Conservation (phyloP, 306 rosid genomes). For the Trichosanthes cucumerina region DNA sequence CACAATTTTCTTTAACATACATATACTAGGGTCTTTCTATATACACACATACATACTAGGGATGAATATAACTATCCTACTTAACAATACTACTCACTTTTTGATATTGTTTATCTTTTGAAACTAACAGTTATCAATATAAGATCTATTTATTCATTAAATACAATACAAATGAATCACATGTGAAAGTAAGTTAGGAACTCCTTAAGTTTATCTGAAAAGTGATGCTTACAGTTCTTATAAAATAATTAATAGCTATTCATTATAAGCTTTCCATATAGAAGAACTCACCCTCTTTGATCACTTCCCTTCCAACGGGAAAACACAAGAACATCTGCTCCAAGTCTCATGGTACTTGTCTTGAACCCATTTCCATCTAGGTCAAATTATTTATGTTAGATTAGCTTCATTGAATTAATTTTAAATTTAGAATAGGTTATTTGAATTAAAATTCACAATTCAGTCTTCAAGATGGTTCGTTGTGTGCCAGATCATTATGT, state of each 20-base stretch:
- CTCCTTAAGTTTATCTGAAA: too few relatives aligned
- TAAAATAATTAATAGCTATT: neutral
- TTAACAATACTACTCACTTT: neutral
- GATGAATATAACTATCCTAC: neutral
- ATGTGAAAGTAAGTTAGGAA: too few relatives aligned
- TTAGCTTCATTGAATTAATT: neutral
- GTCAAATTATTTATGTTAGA: conserved; percentile 28
- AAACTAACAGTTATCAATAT: too few relatives aligned
- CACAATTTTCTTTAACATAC: too few relatives aligned
- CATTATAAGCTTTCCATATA: neutral
- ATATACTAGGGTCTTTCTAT: too few relatives aligned
- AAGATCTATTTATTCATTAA: too few relatives aligned
- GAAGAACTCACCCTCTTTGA: conserved; percentile 44
- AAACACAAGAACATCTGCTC: conserved; percentile 90
- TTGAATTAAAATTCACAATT: neutral
- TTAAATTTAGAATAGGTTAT: too few relatives aligned
- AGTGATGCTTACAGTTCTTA: too few relatives aligned
- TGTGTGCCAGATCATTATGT: neutral
- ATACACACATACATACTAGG: neutral
- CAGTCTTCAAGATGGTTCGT: neutral
- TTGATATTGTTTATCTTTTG: too few relatives aligned
- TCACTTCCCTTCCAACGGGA: conserved; percentile 55
- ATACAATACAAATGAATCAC: too few relatives aligned
- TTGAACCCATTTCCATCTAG: conserved; percentile 48
- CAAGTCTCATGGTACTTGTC: conserved; percentile 71